Base-by-base conservation (phyloP, 495 filamentous ascomycete genomes). In the Rostrohypoxylon terebratum region DNA sequence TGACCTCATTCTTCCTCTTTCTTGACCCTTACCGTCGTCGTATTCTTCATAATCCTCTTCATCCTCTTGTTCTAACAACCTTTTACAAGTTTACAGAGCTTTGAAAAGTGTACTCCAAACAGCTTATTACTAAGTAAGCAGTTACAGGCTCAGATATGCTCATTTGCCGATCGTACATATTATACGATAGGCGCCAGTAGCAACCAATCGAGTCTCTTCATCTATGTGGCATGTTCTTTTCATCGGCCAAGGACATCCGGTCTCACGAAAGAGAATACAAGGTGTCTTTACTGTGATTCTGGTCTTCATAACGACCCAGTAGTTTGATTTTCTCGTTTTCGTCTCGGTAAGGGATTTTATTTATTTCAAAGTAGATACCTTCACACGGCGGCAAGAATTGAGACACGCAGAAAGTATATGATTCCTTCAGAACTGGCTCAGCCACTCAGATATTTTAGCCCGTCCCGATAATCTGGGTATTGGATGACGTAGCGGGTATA, bases 381-480 rank as follows among this genome's bases (percentile, higher is more conserved):
- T n/a, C 13, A 21, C 2, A 51, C 28, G 21, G 47, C 13, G 18
- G 47, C 7, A 14, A 11, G 16, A 28, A 9, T 11, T 51, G 13
- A 51, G 47, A 51, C 47, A 34, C 34, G 51, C 51, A 34, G 31
- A 20, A 16, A 23, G 10, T 42, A 59, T 23, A 10, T 8, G 25
- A 23, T 40, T 59, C 36, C 55, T 23, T 20, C 34, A 11, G 25
- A 42, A 18, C 33, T 16, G 28, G 23, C 40, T 45, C 11, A 42
- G 23, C 48, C 48, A 54, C 44, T 62, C 50, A 31, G 25, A 58
- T 38, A 44, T 54, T 50, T 0, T 20, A 45, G 18, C n/a, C 14
- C 18, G 60, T 65, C 57, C 71, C 71, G 62, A 57, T 25, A 59
- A 50, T 62, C 59, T 65, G 71, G 71, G 47, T 28, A 73, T 66